Conservation (phyloP, 192 early-diverging fungal species). For the Funneliformis mosseae region DNA sequence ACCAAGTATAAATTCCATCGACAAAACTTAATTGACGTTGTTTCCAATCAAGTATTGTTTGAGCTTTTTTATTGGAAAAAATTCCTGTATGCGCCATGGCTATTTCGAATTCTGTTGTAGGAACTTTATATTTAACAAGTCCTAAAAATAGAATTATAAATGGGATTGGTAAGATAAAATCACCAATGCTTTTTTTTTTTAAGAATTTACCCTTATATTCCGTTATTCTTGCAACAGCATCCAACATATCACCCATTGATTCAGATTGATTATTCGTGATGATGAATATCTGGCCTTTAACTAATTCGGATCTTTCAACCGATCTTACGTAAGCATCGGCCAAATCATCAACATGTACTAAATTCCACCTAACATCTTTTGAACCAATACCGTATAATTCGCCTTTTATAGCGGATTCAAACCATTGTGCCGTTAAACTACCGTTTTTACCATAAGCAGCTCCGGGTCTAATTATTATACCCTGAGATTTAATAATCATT, state of each 20-base stretch:
- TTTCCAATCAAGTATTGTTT: slow-evolving; percentile 36
- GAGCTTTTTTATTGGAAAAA: slow-evolving; percentile 23
- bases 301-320: slow-evolving; percentile 31
- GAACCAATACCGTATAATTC: slow-evolving; percentile 27
- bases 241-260: slow-evolving; percentile 34
- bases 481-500: slow-evolving; percentile 27
- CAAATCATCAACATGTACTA: slow-evolving; percentile 45
- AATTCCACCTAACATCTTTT: slow-evolving; percentile 3
- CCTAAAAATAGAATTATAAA: not conserved
- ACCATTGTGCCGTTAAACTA: slow-evolving; percentile 30
- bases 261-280: slow-evolving; percentile 36
- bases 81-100: slow-evolving; percentile 2
- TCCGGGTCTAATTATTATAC: slow-evolving; percentile 34
- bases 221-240: slow-evolving; percentile 34
- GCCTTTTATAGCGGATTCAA: slow-evolving; percentile 12
- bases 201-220: slow-evolving; percentile 30
- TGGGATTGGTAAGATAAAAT: not conserved
- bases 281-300: slow-evolving; percentile 40
- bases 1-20: slow-evolving; percentile 29
- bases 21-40: slow-evolving; percentile 28
- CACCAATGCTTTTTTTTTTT: not conserved
- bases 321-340: slow-evolving; percentile 38
- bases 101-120: not conserved
- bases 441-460: slow-evolving; percentile 28
- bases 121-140: not conserved